phyloP scores from a whole-genome alignment of 2,329 filamentous ascomycete species.

The Colletotrichum sp. region DNA sequence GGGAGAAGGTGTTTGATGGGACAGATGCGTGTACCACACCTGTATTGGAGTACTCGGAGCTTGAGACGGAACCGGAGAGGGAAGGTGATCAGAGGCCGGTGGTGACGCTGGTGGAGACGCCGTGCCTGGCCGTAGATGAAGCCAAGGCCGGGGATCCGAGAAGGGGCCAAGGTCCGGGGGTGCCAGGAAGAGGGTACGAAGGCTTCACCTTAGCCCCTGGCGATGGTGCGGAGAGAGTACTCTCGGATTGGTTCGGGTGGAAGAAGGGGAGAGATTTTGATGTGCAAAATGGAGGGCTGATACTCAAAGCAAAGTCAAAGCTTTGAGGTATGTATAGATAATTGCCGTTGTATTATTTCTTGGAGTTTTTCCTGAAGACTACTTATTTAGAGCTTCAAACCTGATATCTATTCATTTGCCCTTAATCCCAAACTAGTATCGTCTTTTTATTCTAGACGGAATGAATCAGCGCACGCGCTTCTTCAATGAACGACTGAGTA shows the following conservation, averaged over 20 bases:
- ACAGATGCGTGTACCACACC: constrained; percentile 95
- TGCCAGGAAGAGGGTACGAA: constrained; percentile 71
- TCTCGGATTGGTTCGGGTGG: constrained; percentile 82
- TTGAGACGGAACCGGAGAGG: constrained; percentile 56
- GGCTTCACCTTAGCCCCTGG: constrained; percentile 67
- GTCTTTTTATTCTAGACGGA: background rate
- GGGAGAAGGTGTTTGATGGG: constrained; percentile 86
- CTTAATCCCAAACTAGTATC: background rate
- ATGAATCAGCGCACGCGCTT: background rate
- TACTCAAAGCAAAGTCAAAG: constrained; percentile 45
- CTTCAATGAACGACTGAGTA: background rate
- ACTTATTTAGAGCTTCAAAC: background rate
- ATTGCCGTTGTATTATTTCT: background rate
- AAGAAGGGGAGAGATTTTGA: constrained; percentile 72
- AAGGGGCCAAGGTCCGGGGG: constrained; percentile 68
- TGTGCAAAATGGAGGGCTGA: constrained; percentile 66
- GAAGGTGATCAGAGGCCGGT: constrained; percentile 75
- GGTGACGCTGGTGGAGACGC: constrained; percentile 73
- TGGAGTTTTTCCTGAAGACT: background rate
- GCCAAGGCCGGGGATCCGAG: constrained; percentile 41
- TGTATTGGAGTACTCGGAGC: constrained; percentile 76
- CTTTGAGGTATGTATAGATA: constrained; percentile 27
- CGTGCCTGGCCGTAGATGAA: constrained; percentile 66
- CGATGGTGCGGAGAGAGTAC: constrained; percentile 71
- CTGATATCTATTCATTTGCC: background rate